Evolutionary conservation across 2,329 filamentous ascomycete genomes (phyloP).

Genomic region (Chaetomium sp.): DNA sequence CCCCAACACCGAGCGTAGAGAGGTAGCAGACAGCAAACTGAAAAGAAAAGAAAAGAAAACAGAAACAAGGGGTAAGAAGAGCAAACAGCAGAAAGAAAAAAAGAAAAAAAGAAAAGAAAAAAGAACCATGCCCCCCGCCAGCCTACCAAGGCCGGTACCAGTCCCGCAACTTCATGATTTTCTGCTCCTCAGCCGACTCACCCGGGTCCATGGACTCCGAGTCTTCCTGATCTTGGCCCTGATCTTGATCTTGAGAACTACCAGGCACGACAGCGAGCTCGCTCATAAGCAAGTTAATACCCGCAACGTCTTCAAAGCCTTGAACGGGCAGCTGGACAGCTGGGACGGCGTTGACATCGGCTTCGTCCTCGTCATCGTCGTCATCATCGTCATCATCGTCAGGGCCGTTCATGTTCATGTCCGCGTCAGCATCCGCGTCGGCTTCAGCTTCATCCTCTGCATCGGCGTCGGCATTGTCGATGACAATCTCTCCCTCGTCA

Average conservation of each 20-base stretch:
- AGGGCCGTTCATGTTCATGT: too few relatives aligned
- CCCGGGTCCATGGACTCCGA: too few relatives aligned
- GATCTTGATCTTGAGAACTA: conserved; percentile 3
- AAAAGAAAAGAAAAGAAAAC: too few relatives aligned
- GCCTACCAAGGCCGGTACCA: conserved; percentile 17
- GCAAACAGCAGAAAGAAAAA: neutral
- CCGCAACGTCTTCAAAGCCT: too few relatives aligned
- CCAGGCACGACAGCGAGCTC: conserved; percentile 11
- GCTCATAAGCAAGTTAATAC: conserved; percentile 4
- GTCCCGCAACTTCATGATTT: conserved; percentile 10
- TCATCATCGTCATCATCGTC: neutral
- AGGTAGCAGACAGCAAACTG: too few relatives aligned
- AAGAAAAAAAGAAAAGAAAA: neutral
- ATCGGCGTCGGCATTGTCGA: too few relatives aligned
- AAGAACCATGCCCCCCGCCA: neutral
- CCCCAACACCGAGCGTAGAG: too few relatives aligned
- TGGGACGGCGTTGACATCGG: neutral
- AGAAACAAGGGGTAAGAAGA: too few relatives aligned
- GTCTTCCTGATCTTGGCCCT: neutral
- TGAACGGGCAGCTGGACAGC: too few relatives aligned
- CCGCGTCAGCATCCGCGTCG: too few relatives aligned
- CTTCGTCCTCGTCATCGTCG: neutral
- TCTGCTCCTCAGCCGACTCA: conserved; percentile 6
- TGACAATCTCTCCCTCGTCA: too few relatives aligned
- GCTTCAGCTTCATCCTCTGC: too few relatives aligned